These are phyloP conservation scores for Penicillium macrosclerotiorum DNA, from an alignment of 495 filamentous ascomycete species.

Conservation along the genomic window DNA sequence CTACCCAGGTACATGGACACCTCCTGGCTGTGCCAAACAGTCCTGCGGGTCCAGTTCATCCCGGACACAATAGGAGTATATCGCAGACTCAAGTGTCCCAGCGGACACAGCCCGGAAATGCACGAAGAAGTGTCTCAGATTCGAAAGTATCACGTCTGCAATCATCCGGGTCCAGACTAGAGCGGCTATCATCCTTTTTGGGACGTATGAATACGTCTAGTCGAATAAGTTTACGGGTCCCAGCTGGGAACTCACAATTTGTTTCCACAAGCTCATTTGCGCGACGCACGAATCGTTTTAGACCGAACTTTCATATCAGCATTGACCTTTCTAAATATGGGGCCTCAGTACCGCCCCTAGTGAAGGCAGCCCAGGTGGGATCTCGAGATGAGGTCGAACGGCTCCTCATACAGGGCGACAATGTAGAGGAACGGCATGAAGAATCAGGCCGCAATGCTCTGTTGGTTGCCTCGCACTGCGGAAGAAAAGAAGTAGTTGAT, in stretches of 20 bases:
- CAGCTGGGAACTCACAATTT: constrained; percentile 8
- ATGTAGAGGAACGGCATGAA: constrained; percentile 39
- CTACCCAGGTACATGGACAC: constrained; percentile 6
- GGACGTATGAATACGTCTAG: constrained; percentile 23
- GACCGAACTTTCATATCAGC: constrained; percentile 33
- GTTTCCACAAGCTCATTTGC: constrained; percentile 1
- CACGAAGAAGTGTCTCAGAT: constrained; percentile 28
- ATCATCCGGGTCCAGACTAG: constrained; percentile 18
- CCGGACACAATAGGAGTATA: constrained; percentile 26
- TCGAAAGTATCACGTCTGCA: constrained; percentile 15
- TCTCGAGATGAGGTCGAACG: constrained; percentile 37
- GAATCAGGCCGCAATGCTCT: constrained; percentile 40
- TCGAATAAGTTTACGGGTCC: constrained; percentile 6
- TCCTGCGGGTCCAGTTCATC: constrained; percentile 19
- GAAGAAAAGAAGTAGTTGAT: constrained; percentile 41
- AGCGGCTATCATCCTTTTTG: constrained; percentile 23
- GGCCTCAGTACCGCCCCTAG: constrained; percentile 34
- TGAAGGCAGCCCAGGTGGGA: constrained; percentile 41
- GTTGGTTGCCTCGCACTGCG: constrained; percentile 48
- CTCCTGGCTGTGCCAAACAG: constrained; percentile 16
- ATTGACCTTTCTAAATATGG: constrained; percentile 40
- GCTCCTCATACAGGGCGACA: constrained; percentile 36
- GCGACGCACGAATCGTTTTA: constrained; percentile 15
- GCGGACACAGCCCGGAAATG: constrained; percentile 4
- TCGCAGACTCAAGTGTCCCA: constrained; percentile 10